Conservation (phyloP, 2,329 filamentous ascomycete species). For the Hypoxylon sp. region DNA sequence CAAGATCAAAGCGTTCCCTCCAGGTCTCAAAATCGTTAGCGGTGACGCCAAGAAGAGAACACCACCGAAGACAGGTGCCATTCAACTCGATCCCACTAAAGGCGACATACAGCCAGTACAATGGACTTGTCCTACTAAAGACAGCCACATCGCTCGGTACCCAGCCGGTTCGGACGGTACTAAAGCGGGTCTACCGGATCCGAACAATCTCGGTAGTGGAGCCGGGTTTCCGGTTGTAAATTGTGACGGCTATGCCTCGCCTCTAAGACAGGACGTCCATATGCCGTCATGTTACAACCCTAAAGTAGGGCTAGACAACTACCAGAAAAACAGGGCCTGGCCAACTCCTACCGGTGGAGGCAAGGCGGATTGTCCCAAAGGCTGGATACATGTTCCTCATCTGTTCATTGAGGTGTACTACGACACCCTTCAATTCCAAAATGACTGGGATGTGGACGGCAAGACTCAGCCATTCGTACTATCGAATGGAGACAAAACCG, state of each 20-base stretch:
- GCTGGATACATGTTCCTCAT: constrained; percentile 69
- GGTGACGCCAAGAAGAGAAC: constrained; percentile 73
- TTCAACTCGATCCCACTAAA: constrained; percentile 66
- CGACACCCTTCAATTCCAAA: constrained; percentile 66
- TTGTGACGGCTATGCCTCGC: constrained; percentile 74
- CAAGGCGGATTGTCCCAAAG: constrained; percentile 67
- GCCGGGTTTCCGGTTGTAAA: constrained; percentile 76
- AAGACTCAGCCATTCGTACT: constrained; percentile 75
- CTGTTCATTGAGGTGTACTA: constrained; percentile 72
- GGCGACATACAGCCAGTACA: constrained; percentile 69
- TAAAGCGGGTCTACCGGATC: constrained; percentile 67
- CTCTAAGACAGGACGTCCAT: constrained; percentile 75
- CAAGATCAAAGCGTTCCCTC: constrained; percentile 76
- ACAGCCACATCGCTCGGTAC: constrained; percentile 65
- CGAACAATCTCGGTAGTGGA: constrained; percentile 68
- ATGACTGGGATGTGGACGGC: constrained; percentile 66
- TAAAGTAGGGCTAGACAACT: constrained; percentile 69
- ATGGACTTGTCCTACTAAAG: constrained; percentile 71
- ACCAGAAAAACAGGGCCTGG: constrained; percentile 75
- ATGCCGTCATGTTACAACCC: constrained; percentile 82
- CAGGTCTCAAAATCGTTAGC: constrained; percentile 78
- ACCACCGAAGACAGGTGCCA: constrained; percentile 65
- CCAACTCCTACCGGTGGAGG: constrained; percentile 66
- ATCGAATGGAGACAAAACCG: constrained; percentile 77
- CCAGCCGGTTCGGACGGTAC: constrained; percentile 68